Conservation (phyloP, 2,329 filamentous ascomycete genomes). For the Teratosphaeria pseudoeucalypti region DNA sequence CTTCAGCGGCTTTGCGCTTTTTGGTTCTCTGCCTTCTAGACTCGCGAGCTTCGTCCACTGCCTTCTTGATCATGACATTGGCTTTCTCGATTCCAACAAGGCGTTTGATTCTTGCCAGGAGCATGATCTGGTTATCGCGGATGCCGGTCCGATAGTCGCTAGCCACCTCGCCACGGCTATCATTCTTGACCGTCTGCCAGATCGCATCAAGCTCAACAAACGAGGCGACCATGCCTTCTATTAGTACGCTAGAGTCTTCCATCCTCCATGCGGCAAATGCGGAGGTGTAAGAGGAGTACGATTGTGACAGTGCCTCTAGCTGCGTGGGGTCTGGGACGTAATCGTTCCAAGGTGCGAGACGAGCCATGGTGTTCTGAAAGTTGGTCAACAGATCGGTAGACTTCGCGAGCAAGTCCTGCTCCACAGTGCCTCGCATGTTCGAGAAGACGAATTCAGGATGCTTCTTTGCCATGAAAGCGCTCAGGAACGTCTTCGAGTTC, state of each 20-base stretch:
- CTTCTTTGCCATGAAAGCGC: conserved; percentile 68
- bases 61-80: conserved; percentile 62
- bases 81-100: conserved; percentile 62
- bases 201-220: conserved; percentile 78
- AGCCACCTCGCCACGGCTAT: conserved; percentile 61
- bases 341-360: conserved; percentile 55
- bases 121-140: conserved; percentile 67
- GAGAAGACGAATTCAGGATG: conserved; percentile 70
- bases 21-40: conserved; percentile 54
- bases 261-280: conserved; percentile 79
- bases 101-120: conserved; percentile 70
- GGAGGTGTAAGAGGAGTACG: conserved; percentile 64
- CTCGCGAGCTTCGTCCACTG: conserved; percentile 47
- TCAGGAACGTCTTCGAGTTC: conserved; percentile 67
- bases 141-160: conserved; percentile 72
- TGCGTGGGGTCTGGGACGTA: conserved; percentile 56
- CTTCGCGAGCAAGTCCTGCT: conserved; percentile 65
- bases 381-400: conserved; percentile 65
- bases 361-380: conserved; percentile 64
- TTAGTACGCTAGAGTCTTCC: conserved; percentile 63
- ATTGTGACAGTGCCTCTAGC: conserved; percentile 53
- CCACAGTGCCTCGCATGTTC: conserved; percentile 60
- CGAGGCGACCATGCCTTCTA: conserved; percentile 77
- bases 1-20: conserved; percentile 59
- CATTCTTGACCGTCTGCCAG: conserved; percentile 72